Base-by-base conservation (phyloP, 371 early-diverging fungal genomes). In the Apophysomyces variabilis region DNA sequence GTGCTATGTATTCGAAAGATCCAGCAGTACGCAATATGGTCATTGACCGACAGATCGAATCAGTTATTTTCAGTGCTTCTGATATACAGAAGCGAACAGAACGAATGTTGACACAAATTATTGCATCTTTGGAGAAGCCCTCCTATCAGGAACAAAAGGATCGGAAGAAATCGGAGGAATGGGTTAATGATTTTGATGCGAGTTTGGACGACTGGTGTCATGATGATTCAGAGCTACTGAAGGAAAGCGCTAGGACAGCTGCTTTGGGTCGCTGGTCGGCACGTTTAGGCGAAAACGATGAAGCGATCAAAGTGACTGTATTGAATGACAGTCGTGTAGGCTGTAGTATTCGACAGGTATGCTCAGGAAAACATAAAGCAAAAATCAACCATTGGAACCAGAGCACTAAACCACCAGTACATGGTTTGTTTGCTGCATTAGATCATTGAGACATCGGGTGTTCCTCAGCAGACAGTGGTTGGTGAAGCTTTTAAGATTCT, bases 131-230 rank as follows among this genome's bases (percentile, higher is more conserved):
- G n/a, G 84, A 80, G 21, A 81, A 75, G 4, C 77, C 80, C 1
- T 67, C 65, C 26, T 21, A 45, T 7, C 67, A 72, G n/a, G 73
- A 73, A 18, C 45, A 63, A 1, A 69, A 67, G 26, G 72, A 81
- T 32, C 76, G 74, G 46, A 75, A 71, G 54, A 74, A 70, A 41
- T 63, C 71, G 46, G 84, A 83, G 13, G 78, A 80, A 63, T 83
- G 84, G 84, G 70, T 83, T 3, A 70, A 68, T 62, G 84, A 83
- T 63, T 78, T 83, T 57, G 84, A 83, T 67, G 77, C 80, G 1
- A 79, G 79, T 54, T 64, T 83, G 58, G 84, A 83, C 61, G 84
- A 83, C 64, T 83, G 84, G 84, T 80, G 79, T 38, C 80, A 83
- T 58, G 84, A 83, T 68, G 84, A 83, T 65, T 75, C 78, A 0